Percentiles rank a stretch among this genome's conserved stretches.
phyloP scores from a whole-genome alignment of 345 rosid species.

The Lepidium sativum region DNA sequence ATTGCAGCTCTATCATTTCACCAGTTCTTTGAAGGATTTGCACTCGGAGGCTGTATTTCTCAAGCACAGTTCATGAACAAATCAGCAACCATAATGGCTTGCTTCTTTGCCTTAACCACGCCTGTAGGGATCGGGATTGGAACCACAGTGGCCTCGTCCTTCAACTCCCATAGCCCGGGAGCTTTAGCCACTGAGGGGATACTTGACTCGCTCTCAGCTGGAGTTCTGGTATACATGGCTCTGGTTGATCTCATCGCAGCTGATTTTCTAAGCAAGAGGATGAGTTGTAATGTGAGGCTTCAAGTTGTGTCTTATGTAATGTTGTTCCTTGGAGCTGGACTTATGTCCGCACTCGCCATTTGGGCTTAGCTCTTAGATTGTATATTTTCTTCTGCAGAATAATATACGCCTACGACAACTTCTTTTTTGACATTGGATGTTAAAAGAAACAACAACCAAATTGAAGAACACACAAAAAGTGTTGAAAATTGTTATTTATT shows the following conservation, averaged over 20 bases:
- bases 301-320: conserved; percentile 60
- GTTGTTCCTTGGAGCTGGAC: conserved; percentile 89
- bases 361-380: conserved; percentile 48
- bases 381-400: background rate
- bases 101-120: conserved; percentile 74
- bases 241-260: conserved; percentile 92
- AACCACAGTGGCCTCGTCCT: conserved; percentile 48
- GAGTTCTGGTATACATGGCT: conserved; percentile 90
- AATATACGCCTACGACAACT: background rate
- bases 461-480: background rate
- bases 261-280: conserved; percentile 78
- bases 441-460: background rate
- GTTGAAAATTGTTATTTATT: background rate
- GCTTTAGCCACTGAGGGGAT: conserved; percentile 66
- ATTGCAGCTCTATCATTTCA: conserved; percentile 87
- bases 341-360: conserved; percentile 79
- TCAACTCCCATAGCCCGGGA: conserved; percentile 49
- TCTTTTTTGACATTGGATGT: background rate
- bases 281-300: conserved; percentile 86
- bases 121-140: conserved; percentile 67
- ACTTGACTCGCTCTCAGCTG: conserved; percentile 76
- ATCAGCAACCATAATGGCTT: conserved; percentile 59
- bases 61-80: conserved; percentile 64
- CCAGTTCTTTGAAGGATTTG: conserved; percentile 95
- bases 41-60: conserved; percentile 90